Conservation (phyloP, 139 green algal genomes). For the Bryopsis sp. region DNA sequence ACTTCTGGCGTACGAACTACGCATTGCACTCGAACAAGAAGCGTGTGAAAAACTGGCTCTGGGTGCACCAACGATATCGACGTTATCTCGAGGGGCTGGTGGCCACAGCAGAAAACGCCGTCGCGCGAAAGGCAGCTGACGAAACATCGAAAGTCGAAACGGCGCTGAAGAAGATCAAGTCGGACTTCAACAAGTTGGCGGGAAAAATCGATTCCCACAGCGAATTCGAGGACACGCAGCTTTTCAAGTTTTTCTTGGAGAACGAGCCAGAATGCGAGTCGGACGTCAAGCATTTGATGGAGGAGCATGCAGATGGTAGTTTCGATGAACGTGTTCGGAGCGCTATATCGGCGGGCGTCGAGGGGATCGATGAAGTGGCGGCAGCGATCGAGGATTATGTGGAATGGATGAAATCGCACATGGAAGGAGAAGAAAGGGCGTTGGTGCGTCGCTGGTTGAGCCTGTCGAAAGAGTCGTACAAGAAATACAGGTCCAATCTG, state of each 20-base stretch:
- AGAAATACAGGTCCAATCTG: conserved; percentile 6
- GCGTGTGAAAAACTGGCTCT: conserved; percentile 17
- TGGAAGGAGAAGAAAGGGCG: neutral
- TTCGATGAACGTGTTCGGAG: neutral
- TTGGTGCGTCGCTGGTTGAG: conserved; percentile 3
- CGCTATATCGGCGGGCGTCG: neutral
- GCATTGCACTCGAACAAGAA: conserved; percentile 9
- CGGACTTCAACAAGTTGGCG: neutral
- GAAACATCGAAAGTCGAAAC: neutral
- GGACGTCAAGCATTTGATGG: neutral
- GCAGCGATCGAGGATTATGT: neutral
- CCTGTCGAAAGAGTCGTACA: conserved; percentile 1
- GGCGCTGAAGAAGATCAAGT: neutral
- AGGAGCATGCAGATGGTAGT: conserved; percentile 9
- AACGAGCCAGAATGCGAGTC: neutral
- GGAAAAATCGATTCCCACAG: conserved; percentile 2
- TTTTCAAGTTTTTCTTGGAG: conserved; percentile 17
- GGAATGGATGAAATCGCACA: neutral
- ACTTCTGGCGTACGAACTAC: neutral
- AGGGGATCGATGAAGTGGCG: neutral
- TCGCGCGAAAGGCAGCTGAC: neutral
- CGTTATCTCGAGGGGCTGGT: neutral
- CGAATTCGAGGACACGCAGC: conserved; percentile 14
- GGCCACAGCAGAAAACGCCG: neutral
- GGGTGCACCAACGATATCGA: conserved; percentile 12